Base-by-base conservation (phyloP, 1,139 yeast species). In the Suhomyces guaymorum region DNA sequence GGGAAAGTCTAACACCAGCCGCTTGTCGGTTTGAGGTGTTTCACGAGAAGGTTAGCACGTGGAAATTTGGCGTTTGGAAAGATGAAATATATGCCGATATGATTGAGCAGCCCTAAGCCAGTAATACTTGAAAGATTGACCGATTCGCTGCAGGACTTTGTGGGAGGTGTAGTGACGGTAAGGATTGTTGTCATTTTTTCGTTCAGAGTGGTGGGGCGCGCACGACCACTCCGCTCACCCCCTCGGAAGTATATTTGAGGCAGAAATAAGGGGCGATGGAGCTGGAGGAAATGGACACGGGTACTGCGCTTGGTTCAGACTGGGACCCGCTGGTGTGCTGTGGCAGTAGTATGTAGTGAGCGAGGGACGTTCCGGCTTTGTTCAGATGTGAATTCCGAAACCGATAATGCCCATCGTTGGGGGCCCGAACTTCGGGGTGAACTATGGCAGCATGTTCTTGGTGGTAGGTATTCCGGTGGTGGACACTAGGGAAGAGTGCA, bases 141-240 rank as follows among this genome's bases (percentile, higher is more conserved):
- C 25, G 30, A 26, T 32, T 23, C 26, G 30, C 32, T 24, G 31
- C 33, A 28, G 35, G 25, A 28, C 33, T 32, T 22, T 21, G 30
- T 25, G 29, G 30, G 15, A 23, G 33, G 30, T 30, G 24, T 33
- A 27, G 30, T 28, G 32, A 26, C 26, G 32, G 34, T 37, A 32
- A 30, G 40, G 40, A 37, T 37, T 37, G 40, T 37, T 37, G 39
- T 37, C 40, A 33, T 33, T 37, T 37, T 36, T 37, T 37, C 33
- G 37, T 37, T 37, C 40, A 32, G 21, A 15, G 31, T 19, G 33
- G 21, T 32, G 37, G 29, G 32, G 20, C 9, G 34, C 21, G 34
- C 40, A 37, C 40, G 40, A 37, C 40, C 38, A 15, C 16, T 17
- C 8, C 15, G 15, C 21, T 19, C 9, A 16, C 14, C 19, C 7